Evolutionary conservation across 345 rosid species (phyloP).

Genomic region (Citrus inodora): DNA sequence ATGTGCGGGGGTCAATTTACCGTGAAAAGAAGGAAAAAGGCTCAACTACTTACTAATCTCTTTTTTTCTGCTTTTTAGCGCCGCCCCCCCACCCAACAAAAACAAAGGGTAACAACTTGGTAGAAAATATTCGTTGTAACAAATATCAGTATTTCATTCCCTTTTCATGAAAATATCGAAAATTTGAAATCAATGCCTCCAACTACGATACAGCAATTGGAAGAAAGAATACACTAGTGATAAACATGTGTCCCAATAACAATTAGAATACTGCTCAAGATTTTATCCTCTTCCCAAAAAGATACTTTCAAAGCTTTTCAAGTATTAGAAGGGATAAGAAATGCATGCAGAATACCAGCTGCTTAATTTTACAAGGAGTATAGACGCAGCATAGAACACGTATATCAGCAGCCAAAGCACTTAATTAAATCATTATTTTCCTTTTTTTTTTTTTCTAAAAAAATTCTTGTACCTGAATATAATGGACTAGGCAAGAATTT

Average conservation of each 20-base stretch:
- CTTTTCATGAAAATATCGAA: background rate
- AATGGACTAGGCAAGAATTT: constrained; percentile 79
- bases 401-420: background rate
- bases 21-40: too few relatives aligned
- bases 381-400: background rate
- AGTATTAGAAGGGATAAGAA: background rate
- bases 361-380: background rate
- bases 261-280: background rate
- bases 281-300: background rate
- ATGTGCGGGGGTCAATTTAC: too few relatives aligned
- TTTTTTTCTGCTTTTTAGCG: too few relatives aligned
- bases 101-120: background rate
- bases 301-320: background rate
- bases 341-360: background rate
- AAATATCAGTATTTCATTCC: background rate
- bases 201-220: background rate
- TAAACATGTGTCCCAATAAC: background rate
- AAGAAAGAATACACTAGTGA: background rate
- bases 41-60: too few relatives aligned
- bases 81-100: too few relatives aligned
- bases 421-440: background rate
- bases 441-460: background rate
- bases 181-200: background rate
- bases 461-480: constrained; percentile 64
- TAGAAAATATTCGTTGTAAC: background rate